Evolutionary conservation across 2,329 filamentous ascomycete species (phyloP), one percentile per base, ranked within the genome.

Genomic region (Colletotrichum cereale): DNA sequence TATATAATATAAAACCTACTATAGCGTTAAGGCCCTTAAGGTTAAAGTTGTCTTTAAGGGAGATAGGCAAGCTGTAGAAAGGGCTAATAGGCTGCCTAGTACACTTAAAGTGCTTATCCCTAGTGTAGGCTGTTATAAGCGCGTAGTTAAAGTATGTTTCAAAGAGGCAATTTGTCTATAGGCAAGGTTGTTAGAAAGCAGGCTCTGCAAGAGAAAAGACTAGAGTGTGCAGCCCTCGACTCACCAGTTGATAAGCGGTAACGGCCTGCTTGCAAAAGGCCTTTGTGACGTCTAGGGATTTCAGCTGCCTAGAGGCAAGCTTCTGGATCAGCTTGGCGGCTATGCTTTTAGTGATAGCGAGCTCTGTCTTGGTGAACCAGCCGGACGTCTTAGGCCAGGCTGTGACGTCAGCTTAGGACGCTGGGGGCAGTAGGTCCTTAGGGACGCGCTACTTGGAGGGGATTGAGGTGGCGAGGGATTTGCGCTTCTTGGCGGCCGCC

Each of bases 21-120:
- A 89, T 90, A 26, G 88, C 83, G 73, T 91, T 89, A 14, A 89
- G 83, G 7, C 89, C 89, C 2, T 79, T 78, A 18, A 92, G 81
- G 70, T 92, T 87, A 82, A 93, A 91, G 76, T 91, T 90, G 80
- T 94, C 92, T 76, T 94, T 94, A 57, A 94, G 84, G 0, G 90
- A 90, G 38, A 91, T 80, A 2, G 90, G 90, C 1, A 92, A 82
- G 71, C 78, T 92, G 78, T 94, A 91, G 1, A 94, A 84, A 2
- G 91, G 91, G 0, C 92, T 92, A 0, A 84, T 26, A 0, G 83
- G 79, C 47, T 86, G 80, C 12, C 86, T 84, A 0, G 85, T 86
- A 38, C 75, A 75, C n/a, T 80, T 79, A 1, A 88, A 74, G 70
- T 89, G 79, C n/a, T 82, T 80, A 75, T 92, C 90, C 1, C 87